Evolutionary conservation across 768 basidiomycete genomes (phyloP).

Genomic region (Lactarius vividus): DNA sequence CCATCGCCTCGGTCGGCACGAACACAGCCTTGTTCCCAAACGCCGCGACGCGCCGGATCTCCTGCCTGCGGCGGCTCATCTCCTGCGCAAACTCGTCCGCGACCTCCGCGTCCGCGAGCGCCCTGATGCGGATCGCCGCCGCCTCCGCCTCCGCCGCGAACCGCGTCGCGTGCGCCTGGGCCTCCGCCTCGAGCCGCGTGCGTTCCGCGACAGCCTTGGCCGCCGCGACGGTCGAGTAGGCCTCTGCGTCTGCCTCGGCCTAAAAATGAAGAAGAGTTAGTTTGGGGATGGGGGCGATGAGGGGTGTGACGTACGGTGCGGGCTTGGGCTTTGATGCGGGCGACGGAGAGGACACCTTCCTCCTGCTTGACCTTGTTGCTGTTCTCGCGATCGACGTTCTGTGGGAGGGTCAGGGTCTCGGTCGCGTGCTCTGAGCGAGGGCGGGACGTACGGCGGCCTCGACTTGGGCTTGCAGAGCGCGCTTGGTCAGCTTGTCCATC

Average conservation of each 20-base stretch:
- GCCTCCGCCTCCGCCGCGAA: slow-evolving; percentile 74
- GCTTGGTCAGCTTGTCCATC: slow-evolving; percentile 82
- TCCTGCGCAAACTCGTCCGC: slow-evolving; percentile 67
- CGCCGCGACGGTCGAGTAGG: slow-evolving; percentile 68
- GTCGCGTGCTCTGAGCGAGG: not conserved
- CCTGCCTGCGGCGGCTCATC: slow-evolving; percentile 68
- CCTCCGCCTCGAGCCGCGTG: slow-evolving; percentile 67
- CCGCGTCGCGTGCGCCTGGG: slow-evolving; percentile 75
- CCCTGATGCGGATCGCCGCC: slow-evolving; percentile 60
- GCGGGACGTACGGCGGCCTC: slow-evolving; percentile 65
- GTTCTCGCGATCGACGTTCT: slow-evolving; percentile 86
- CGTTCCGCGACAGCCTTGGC: slow-evolving; percentile 71
- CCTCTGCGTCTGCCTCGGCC: slow-evolving; percentile 73
- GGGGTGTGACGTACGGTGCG: slow-evolving; percentile 51
- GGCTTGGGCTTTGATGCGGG: slow-evolving; percentile 69
- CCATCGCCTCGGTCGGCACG: slow-evolving; percentile 60
- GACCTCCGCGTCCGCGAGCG: slow-evolving; percentile 59
- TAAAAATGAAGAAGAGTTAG: too few relatives aligned
- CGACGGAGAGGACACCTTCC: slow-evolving; percentile 73
- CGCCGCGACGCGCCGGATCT: slow-evolving; percentile 58
- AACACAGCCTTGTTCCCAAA: slow-evolving; percentile 71
- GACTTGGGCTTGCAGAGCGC: slow-evolving; percentile 83
- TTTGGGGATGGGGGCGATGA: too few relatives aligned
- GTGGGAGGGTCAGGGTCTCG: slow-evolving; percentile 6
- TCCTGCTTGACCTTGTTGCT: slow-evolving; percentile 86